A percentile compares a stretch with the other conserved stretches of the same genome.
phyloP scores from a whole-genome alignment of 305 asterid species.

The Fraxinus sp. region DNA sequence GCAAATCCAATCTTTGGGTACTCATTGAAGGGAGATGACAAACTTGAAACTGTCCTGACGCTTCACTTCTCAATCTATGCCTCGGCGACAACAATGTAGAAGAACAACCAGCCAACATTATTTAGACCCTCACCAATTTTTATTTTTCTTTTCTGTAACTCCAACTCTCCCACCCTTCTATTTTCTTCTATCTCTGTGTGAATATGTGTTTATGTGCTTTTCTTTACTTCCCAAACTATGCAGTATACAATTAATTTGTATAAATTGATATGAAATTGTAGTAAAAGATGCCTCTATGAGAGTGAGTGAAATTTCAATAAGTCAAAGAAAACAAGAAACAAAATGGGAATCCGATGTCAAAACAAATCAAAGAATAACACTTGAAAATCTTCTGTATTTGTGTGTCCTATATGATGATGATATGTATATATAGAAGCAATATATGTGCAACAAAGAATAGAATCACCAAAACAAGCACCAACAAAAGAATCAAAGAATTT shows the following conservation, averaged over 20 bases:
- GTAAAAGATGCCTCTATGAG: constrained; percentile 22
- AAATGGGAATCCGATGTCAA: constrained; percentile 91
- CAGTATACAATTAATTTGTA: constrained; percentile 25
- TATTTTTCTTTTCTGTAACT: constrained; percentile 20
- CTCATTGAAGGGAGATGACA: constrained; percentile 85
- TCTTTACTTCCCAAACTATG: constrained; percentile 28
- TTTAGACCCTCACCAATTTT: constrained; percentile 46
- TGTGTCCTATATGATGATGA: constrained; percentile 63
- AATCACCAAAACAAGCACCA: constrained; percentile 30
- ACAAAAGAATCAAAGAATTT: constrained; percentile 74
- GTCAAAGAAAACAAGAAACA: constrained; percentile 30
- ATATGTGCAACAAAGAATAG: constrained; percentile 73
- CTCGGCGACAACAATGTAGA: constrained; percentile 88
- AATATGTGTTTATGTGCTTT: constrained; percentile 30
- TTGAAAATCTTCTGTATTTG: constrained; percentile 19
- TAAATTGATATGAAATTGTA: constrained; percentile 8
- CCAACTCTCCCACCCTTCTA: constrained; percentile 35
- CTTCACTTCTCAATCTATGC: constrained; percentile 89
- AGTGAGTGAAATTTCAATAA: constrained; percentile 58
- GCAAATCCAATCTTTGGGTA: constrained; percentile 90
- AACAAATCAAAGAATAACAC: constrained; percentile 35
- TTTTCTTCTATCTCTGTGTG: constrained; percentile 23
- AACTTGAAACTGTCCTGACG: constrained; percentile 75
- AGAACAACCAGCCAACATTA: constrained; percentile 98
- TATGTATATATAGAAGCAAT: constrained; percentile 20